phyloP scores from a whole-genome alignment of 768 basidiomycete species.

The Obba rivulosa region DNA sequence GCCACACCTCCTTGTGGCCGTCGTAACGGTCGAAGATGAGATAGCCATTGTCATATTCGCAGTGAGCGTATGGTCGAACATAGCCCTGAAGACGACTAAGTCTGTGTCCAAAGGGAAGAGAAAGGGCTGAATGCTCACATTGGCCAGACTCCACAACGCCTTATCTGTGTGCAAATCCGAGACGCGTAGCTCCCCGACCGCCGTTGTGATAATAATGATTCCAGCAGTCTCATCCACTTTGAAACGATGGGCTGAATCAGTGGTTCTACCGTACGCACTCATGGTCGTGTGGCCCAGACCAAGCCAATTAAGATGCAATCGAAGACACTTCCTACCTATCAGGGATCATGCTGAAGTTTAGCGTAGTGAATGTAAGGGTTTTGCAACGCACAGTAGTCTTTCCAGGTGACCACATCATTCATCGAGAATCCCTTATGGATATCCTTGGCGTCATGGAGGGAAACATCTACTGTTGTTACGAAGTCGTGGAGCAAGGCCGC shows the following conservation, averaged over 20 bases:
- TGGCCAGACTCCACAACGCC: slow-evolving; percentile 59
- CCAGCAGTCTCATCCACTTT: slow-evolving; percentile 66
- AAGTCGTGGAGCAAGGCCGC: slow-evolving; percentile 51
- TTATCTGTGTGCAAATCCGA: slow-evolving; percentile 43
- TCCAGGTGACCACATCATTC: slow-evolving; percentile 44
- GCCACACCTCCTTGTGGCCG: slow-evolving; percentile 68
- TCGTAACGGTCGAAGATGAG: slow-evolving; percentile 61
- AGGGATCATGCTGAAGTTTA: background rate
- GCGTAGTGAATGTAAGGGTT: background rate
- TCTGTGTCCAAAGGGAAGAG: background rate
- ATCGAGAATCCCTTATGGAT: slow-evolving; percentile 32
- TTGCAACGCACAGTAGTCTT: slow-evolving; percentile 48
- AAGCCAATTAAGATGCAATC: slow-evolving; percentile 48
- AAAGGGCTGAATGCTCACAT: slow-evolving; percentile 31
- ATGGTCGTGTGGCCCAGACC: slow-evolving; percentile 41
- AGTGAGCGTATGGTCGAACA: slow-evolving; percentile 56
- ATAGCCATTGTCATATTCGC: slow-evolving; percentile 69
- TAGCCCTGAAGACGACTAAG: slow-evolving; percentile 32
- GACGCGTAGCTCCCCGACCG: slow-evolving; percentile 52
- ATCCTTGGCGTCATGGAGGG: slow-evolving; percentile 26
- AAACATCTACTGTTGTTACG: slow-evolving; percentile 22
- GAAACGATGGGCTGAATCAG: slow-evolving; percentile 56
- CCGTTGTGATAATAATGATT: slow-evolving; percentile 53
- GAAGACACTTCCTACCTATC: slow-evolving; percentile 41
- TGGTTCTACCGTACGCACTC: slow-evolving; percentile 28